These are phyloP conservation scores for Cystobasidiaceae sp. DNA, from an alignment of 1,284 basidiomycete genomes.

Conservation along the genomic window DNA sequence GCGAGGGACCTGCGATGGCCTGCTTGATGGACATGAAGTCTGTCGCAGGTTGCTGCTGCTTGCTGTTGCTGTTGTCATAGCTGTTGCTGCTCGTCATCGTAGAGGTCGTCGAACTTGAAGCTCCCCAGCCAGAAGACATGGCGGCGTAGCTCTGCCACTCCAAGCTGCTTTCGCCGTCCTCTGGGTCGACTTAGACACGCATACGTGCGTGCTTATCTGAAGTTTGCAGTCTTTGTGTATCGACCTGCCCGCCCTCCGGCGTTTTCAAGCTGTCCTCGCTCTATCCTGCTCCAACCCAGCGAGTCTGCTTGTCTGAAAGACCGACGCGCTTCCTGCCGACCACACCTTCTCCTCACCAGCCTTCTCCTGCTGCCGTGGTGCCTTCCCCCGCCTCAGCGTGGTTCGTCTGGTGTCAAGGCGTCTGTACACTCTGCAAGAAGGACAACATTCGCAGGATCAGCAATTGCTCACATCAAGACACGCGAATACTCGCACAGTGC, in stretches of 20 bases:
- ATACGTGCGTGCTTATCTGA: too few relatives aligned
- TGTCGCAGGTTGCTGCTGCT: conserved; percentile 2
- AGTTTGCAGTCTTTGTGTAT: too few relatives aligned
- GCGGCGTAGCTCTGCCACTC: neutral
- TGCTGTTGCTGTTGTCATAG: neutral
- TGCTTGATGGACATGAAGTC: conserved; percentile 29
- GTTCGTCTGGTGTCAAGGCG: neutral
- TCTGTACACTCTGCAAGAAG: too few relatives aligned
- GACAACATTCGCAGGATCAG: too few relatives aligned
- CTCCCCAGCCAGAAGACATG: neutral
- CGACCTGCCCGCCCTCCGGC: too few relatives aligned
- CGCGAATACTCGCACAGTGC: too few relatives aligned
- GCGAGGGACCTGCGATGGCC: conserved; percentile 27
- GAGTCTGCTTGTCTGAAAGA: too few relatives aligned
- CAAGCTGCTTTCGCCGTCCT: neutral
- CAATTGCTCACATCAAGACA: too few relatives aligned
- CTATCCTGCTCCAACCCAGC: too few relatives aligned
- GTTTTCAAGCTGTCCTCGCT: too few relatives aligned
- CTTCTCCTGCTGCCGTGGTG: neutral
- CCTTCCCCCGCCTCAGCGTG: neutral
- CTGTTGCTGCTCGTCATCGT: too few relatives aligned
- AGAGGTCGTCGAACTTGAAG: conserved; percentile 1
- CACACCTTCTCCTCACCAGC: neutral
- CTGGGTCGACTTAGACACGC: neutral
- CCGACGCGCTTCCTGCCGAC: too few relatives aligned